Evolutionary conservation across 2,329 filamentous ascomycete species (phyloP), one percentile per base, ranked within the genome.

Genomic region (Dactylonectria estremocensis): DNA sequence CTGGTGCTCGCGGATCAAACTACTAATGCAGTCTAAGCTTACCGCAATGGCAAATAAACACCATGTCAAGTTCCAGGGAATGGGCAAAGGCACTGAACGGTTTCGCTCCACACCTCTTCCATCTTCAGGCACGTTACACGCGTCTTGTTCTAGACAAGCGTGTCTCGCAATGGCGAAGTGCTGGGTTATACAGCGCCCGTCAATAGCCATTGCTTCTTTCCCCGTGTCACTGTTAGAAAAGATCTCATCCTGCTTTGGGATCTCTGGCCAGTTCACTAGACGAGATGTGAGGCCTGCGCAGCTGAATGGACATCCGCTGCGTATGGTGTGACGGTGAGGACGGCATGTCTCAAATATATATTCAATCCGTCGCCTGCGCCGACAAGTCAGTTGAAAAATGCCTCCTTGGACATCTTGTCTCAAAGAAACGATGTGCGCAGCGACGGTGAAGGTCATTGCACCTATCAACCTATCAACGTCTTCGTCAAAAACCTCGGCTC

Each of bases 101-200:
- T 28, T 33, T 35, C 31, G 11, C 31, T 22, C 50, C 50, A 18
- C 28, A 60, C 43, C 45, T 63, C 46, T 59, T 33, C 54, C 33
- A 18, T 35, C 33, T 63, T n/a, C 59, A 18, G 18, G 20, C 50
- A 64, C 64, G 58, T 64, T 46, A 73, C 72, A 49, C 53, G 53
- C 61, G 46, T 62, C 54, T 64, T 59, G 64, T 52, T 69, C 69
- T 67, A 64, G 65, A 69, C 53, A 69, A 69, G 57, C 54, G 40
- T 69, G 71, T 73, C 60, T 72, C 67, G 58, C 50, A 49, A 48
- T 43, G 59, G 46, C 54, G 62, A 69, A 68, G 53, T 60, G 40
- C 57, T 56, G 49, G 37, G 75, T 82, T 66, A 68, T 78, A 83
- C 83, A 74, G 69, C 78, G 79, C 74, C 81, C 80, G 77, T 81